Evolutionary conservation across 176 grass and related monocot genomes (phyloP).

Genomic region (Triticum dicoccoides): DNA sequence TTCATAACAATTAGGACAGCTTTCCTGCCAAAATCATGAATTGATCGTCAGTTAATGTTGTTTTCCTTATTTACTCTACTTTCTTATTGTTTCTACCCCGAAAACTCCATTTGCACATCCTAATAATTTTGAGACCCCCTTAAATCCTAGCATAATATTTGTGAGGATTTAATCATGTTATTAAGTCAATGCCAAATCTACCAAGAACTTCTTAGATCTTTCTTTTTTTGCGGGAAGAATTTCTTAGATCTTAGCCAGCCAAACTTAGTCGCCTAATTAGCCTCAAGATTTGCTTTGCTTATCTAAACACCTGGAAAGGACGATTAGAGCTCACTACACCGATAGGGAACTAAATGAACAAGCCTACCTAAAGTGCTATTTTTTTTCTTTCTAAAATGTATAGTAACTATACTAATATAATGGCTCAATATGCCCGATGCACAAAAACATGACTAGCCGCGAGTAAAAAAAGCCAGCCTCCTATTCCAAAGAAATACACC

Average conservation of each 20-base stretch:
- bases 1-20: too few relatives aligned
- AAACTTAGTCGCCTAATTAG: neutral
- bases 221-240: neutral
- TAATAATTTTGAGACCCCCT: too few relatives aligned
- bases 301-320: neutral
- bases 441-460: neutral
- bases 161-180: too few relatives aligned
- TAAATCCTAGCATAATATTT: too few relatives aligned
- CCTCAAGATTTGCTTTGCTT: neutral
- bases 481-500: neutral
- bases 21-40: too few relatives aligned
- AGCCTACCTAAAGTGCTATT: neutral
- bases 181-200: too few relatives aligned
- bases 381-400: neutral
- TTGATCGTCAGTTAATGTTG: too few relatives aligned
- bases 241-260: neutral
- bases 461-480: too few relatives aligned
- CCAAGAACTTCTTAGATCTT: too few relatives aligned
- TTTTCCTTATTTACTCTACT: too few relatives aligned
- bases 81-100: too few relatives aligned
- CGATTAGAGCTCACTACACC: neutral
- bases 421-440: neutral
- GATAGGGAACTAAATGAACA: neutral
- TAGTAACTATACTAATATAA: neutral
- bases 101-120: too few relatives aligned